Evolutionary conservation across 2,329 filamentous ascomycete species (phyloP).

Genomic region (Claviceps purpurea): DNA sequence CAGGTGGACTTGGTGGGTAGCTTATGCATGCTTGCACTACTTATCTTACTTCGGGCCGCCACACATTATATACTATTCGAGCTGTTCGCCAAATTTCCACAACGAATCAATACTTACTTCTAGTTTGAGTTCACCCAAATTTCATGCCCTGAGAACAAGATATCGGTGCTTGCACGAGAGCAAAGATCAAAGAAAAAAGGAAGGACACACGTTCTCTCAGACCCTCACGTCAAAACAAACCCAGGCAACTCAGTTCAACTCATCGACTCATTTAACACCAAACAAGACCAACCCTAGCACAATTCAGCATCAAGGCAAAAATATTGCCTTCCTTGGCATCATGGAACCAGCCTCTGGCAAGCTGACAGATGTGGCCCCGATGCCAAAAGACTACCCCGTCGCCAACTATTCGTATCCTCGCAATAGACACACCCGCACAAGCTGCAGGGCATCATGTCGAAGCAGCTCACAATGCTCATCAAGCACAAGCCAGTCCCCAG

Average conservation of each 20-base stretch:
- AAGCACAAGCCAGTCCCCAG: background rate
- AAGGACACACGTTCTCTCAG: background rate
- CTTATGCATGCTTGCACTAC: background rate
- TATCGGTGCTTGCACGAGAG: background rate
- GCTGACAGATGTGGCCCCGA: background rate
- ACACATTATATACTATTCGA: background rate
- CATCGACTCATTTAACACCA: background rate
- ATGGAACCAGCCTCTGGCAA: slow-evolving; percentile 22
- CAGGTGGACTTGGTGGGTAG: background rate
- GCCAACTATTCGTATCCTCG: slow-evolving; percentile 29
- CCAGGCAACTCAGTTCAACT: too few relatives aligned
- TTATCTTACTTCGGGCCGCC: slow-evolving; percentile 1
- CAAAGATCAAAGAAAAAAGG: background rate
- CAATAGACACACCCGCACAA: slow-evolving; percentile 10
- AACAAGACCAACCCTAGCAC: background rate
- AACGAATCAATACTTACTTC: background rate
- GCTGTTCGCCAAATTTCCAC: background rate
- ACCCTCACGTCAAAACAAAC: too few relatives aligned
- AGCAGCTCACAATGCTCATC: slow-evolving; percentile 3
- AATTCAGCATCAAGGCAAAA: background rate
- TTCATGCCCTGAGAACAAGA: background rate
- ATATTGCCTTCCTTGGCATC: background rate
- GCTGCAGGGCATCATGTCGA: background rate
- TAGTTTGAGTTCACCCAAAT: background rate
- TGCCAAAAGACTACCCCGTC: slow-evolving; percentile 12